phyloP scores from a whole-genome alignment of 1,284 basidiomycete species.

The Taiwanofungus camphoratus region DNA sequence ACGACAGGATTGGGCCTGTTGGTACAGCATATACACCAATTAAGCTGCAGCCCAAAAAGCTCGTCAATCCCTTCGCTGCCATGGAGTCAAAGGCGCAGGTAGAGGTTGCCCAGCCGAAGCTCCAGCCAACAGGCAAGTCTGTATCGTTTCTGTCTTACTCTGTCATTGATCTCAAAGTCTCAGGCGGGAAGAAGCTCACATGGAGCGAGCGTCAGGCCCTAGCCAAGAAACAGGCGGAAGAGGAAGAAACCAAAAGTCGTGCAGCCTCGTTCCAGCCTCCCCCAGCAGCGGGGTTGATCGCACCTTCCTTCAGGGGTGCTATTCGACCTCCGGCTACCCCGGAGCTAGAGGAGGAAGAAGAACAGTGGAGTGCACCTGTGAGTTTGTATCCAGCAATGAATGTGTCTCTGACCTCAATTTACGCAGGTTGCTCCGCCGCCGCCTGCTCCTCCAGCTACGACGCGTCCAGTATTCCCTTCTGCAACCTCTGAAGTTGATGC shows the following conservation, averaged over 20 bases:
- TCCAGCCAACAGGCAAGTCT: constrained; percentile 18
- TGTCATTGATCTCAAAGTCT: constrained; percentile 6
- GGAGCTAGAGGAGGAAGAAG: constrained; percentile 25
- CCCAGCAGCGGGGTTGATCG: constrained; percentile 20
- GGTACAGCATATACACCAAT: constrained; percentile 88
- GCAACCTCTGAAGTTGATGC: constrained; percentile 29
- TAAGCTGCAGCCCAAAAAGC: constrained; percentile 78
- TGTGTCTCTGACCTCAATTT: neutral
- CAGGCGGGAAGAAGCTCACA: constrained; percentile 67
- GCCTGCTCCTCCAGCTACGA: constrained; percentile 28
- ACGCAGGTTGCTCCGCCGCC: constrained; percentile 32
- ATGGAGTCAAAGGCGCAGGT: constrained; percentile 43
- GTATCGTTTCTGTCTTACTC: neutral
- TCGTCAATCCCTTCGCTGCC: constrained; percentile 77
- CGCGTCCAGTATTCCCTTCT: constrained; percentile 25
- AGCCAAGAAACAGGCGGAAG: constrained; percentile 79
- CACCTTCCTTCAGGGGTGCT: constrained; percentile 18
- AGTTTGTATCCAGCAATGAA: constrained; percentile 12
- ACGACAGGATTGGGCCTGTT: constrained; percentile 78
- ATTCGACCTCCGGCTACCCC: constrained; percentile 31
- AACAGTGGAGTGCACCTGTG: constrained; percentile 24
- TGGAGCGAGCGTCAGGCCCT: constrained; percentile 88
- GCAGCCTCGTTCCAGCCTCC: constrained; percentile 40
- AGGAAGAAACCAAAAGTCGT: constrained; percentile 70
- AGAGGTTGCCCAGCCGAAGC: constrained; percentile 22